phyloP scores from a whole-genome alignment of 768 basidiomycete species.

The Boletus reticulatus region DNA sequence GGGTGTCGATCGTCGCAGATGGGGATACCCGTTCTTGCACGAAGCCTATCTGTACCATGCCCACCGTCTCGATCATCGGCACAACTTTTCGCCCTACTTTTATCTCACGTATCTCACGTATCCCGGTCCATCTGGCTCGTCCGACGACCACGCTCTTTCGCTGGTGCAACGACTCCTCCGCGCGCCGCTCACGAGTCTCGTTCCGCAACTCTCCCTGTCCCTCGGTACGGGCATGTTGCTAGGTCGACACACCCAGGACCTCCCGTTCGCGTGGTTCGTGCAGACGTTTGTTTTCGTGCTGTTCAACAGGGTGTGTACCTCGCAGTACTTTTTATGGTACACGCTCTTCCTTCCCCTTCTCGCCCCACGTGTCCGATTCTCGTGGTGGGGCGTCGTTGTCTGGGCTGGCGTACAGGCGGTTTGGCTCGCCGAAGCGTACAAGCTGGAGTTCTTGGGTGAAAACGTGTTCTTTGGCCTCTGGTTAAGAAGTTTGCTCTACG shows the following conservation, averaged over 20 bases:
- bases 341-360: constrained; percentile 83
- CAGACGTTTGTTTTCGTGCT: constrained; percentile 91
- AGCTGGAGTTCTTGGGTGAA: constrained; percentile 82
- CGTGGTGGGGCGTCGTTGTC: constrained; percentile 43
- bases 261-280: constrained; percentile 86
- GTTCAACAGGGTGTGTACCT: constrained; percentile 99
- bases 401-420: constrained; percentile 83
- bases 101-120: constrained; percentile 91
- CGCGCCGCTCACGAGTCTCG: constrained; percentile 79
- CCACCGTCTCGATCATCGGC: constrained; percentile 89
- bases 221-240: constrained; percentile 74
- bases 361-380: constrained; percentile 61
- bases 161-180: constrained; percentile 47
- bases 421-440: constrained; percentile 91
- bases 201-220: constrained; percentile 77
- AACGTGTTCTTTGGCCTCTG: constrained; percentile 75
- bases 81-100: constrained; percentile 98
- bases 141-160: constrained; percentile 19
- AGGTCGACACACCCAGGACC: constrained; percentile 52
- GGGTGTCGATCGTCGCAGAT: constrained; percentile 46
- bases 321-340: constrained; percentile 98
- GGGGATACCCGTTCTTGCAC: constrained; percentile 90
- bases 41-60: constrained; percentile 95
- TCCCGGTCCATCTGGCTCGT: constrained; percentile 37
- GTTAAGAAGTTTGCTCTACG: constrained; percentile 72